These are phyloP conservation scores for Anthracocystis panici-leucophaei DNA, from an alignment of 1,284 basidiomycete species.

Conservation along the genomic window DNA sequence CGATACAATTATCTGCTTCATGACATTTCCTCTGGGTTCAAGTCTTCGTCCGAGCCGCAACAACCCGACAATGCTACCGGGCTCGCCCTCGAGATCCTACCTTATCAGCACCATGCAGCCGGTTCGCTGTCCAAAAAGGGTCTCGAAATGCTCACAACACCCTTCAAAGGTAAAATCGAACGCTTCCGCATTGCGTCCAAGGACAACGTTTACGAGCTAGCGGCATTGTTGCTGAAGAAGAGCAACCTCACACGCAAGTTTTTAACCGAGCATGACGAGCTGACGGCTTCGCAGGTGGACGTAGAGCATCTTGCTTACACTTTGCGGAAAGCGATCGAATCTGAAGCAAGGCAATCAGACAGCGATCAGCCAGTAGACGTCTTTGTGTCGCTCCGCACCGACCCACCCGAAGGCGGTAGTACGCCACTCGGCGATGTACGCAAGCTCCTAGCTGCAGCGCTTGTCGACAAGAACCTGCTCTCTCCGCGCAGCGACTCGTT, in stretches of 20 bases:
- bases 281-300: conserved; percentile 43
- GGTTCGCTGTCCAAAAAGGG: conserved; percentile 53
- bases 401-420: conserved; percentile 78
- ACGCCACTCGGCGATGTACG: conserved; percentile 83
- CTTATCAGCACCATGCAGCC: conserved; percentile 25
- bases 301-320: conserved; percentile 29
- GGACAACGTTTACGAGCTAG: conserved; percentile 49
- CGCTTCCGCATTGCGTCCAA: conserved; percentile 48
- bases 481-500: conserved; percentile 77
- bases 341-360: conserved; percentile 71
- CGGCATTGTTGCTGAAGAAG: conserved; percentile 57
- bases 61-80: background rate
- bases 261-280: conserved; percentile 15
- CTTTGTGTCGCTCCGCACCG: conserved; percentile 35
- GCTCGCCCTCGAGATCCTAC: conserved; percentile 47
- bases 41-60: conserved; percentile 7
- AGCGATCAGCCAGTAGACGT: conserved; percentile 66
- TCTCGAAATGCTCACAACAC: conserved; percentile 37
- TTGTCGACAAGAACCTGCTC: conserved; percentile 75
- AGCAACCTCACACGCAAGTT: conserved; percentile 39
- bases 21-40: conserved; percentile 43
- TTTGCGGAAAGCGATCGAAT: conserved; percentile 70
- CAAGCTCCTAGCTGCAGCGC: conserved; percentile 76
- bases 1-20: conserved; percentile 77
- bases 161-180: conserved; percentile 49